Evolutionary conservation across 106 monocot species (phyloP).

Genomic region (Acorus gramineus): DNA sequence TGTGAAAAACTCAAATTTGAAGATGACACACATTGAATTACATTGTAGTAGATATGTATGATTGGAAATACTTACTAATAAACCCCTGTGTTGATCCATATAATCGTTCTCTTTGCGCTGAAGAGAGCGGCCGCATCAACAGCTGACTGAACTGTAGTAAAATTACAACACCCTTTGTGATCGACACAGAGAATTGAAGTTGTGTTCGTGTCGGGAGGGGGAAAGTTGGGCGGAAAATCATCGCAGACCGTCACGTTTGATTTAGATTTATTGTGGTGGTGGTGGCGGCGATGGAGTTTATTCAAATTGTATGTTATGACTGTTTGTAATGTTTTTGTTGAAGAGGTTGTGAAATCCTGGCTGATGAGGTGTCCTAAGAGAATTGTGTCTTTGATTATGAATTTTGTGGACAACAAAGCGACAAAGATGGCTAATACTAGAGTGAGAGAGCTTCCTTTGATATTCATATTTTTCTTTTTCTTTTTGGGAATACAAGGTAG

Average conservation of each 20-base stretch:
- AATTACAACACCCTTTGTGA: conserved; percentile 78
- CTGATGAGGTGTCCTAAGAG: conserved; percentile 6
- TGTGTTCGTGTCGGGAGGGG: conserved; percentile 39
- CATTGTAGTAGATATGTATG: not conserved
- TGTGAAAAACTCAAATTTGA: conserved; percentile 1
- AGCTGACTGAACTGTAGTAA: conserved; percentile 69
- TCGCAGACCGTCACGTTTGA: conserved; percentile 30
- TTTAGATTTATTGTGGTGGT: not conserved
- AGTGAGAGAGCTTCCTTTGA: conserved; percentile 13
- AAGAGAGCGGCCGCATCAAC: conserved; percentile 29
- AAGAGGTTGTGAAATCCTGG: not conserved
- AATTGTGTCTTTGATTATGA: not conserved
- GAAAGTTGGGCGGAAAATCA: conserved; percentile 41
- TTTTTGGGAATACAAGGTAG: conserved; percentile 1
- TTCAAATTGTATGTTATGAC: not conserved
- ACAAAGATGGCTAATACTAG: conserved; percentile 18
- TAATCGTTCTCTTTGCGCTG: conserved; percentile 47
- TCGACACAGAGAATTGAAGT: conserved; percentile 63
- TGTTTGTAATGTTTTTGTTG: not conserved
- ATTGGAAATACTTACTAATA: conserved; percentile 49
- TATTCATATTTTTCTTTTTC: conserved; percentile 15
- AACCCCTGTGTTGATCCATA: conserved; percentile 91
- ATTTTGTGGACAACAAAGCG: conserved; percentile 25
- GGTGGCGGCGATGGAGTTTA: conserved; percentile 4
- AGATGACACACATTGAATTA: not conserved